Percentiles rank a stretch among this genome's conserved stretches.
Evolutionary conservation across 1,139 yeast genomes (phyloP).

Genomic region (Protomyces inouyei): DNA sequence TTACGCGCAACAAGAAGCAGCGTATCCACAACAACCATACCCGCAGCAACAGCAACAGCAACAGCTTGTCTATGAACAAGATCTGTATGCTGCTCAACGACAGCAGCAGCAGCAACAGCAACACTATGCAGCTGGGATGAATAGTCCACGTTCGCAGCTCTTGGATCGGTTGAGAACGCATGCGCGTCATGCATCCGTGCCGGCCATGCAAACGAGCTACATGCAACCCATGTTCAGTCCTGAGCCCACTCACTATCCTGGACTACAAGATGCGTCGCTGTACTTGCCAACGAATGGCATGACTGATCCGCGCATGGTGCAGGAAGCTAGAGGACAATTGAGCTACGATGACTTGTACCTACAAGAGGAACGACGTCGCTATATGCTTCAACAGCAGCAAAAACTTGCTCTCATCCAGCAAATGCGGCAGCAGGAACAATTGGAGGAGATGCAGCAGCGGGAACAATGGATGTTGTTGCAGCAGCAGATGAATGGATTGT

Average conservation of each 20-base stretch:
- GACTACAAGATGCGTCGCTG: background rate
- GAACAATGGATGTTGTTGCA: background rate
- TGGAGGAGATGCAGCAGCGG: background rate
- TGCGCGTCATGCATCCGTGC: constrained; percentile 1
- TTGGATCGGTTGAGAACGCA: constrained; percentile 13
- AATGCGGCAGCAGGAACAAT: background rate
- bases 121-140: background rate
- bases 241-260: background rate
- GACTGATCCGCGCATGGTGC: background rate
- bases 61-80: background rate
- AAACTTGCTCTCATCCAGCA: background rate
- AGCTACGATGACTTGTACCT: background rate
- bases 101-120: background rate
- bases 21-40: background rate
- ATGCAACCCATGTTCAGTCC: background rate
- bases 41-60: background rate
- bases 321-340: background rate
- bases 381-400: constrained; percentile 1
- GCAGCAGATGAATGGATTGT: constrained; percentile 2
- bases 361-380: background rate
- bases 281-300: background rate
- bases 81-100: background rate
- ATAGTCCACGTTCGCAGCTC: constrained; percentile 12
- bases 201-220: background rate
- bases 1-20: background rate